Conservation (phyloP, 768 basidiomycete genomes). For the Termitomyces sp. region DNA sequence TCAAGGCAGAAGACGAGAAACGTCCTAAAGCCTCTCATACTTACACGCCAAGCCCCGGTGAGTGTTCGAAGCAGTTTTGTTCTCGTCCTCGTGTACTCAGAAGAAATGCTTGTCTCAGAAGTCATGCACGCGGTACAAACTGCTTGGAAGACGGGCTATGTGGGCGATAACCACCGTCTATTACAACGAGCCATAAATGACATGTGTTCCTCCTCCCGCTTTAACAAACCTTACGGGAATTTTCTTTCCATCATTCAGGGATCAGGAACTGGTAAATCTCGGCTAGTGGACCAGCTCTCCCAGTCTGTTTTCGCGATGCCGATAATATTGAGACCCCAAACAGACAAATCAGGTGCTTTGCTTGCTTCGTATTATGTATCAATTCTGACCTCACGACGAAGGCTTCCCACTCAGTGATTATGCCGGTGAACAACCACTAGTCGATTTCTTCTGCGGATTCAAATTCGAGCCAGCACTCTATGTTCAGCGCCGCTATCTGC, state of each 20-base stretch:
- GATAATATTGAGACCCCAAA: background rate
- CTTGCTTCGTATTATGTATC: background rate
- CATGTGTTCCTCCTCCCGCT: no score
- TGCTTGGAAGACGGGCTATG: background rate
- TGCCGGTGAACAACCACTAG: background rate
- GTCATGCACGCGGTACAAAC: no score
- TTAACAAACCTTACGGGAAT: background rate
- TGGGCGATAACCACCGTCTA: background rate
- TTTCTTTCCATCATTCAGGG: constrained; percentile 5
- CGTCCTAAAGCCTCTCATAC: no score
- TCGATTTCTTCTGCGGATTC: background rate
- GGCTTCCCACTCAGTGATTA: background rate
- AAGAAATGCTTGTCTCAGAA: no score
- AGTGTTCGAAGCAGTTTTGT: no score
- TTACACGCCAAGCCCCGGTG: no score
- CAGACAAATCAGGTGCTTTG: background rate
- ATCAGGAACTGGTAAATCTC: constrained; percentile 3
- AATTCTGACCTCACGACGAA: background rate
- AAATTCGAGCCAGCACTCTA: background rate
- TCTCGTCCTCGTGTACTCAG: no score
- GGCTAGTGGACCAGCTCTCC: constrained; percentile 3
- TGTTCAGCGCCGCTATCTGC: background rate
- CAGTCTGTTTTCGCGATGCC: constrained; percentile 1
- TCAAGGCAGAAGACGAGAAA: no score
- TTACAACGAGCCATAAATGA: background rate